Percentiles rank a stretch among this genome's conserved stretches.
Conservation (phyloP, 129 eudicot species). For the Arctium minus region DNA sequence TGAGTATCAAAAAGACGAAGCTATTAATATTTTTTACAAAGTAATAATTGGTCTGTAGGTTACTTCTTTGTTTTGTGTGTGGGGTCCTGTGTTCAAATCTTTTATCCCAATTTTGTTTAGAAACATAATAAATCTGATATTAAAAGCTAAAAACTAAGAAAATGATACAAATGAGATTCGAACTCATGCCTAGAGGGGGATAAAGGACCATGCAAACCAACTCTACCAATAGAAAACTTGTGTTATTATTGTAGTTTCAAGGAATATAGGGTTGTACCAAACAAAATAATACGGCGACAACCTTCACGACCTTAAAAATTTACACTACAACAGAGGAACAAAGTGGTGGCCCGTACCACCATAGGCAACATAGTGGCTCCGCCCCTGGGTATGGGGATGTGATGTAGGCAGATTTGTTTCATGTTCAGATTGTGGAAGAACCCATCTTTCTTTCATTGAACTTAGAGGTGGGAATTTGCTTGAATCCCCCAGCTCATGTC, state of each 20-base stretch:
- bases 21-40: background rate
- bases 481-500: slow-evolving; percentile 1
- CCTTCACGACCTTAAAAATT: background rate
- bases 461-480: background rate
- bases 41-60: background rate
- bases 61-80: background rate
- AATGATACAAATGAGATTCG: background rate
- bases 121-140: background rate
- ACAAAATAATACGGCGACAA: background rate
- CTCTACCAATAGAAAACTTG: too few relatives aligned
- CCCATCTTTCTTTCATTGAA: background rate
- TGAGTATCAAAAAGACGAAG: background rate
- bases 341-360: too few relatives aligned
- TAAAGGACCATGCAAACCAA: background rate
- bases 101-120: background rate
- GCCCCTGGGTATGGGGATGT: too few relatives aligned
- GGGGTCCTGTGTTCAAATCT: background rate
- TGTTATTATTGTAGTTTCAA: background rate
- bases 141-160: background rate
- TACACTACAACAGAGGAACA: too few relatives aligned
- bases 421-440: background rate
- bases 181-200: background rate
- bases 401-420: background rate
- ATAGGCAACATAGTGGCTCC: too few relatives aligned
- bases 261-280: background rate